Conservation (phyloP, 352 stramenopile genomes). For the Pythium utonaiense region DNA sequence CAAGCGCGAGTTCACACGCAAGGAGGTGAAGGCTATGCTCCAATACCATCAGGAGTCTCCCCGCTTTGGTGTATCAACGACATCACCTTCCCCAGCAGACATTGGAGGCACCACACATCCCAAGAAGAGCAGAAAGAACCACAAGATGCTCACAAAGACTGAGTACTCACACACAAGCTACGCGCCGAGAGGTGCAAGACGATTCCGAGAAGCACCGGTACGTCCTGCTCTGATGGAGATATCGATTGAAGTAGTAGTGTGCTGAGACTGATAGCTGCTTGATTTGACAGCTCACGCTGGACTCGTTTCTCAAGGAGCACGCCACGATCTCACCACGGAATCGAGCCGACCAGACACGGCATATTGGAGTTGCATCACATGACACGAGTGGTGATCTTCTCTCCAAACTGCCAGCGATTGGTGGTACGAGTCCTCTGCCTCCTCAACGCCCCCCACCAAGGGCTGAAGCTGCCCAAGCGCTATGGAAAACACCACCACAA, state of each 20-base stretch:
- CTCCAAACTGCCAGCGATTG: not conserved
- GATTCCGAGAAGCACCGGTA: constrained; percentile 36
- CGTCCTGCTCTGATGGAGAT: no score
- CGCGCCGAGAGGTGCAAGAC: constrained; percentile 25
- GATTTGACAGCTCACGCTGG: constrained; percentile 37
- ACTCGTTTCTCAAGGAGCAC: constrained; percentile 36
- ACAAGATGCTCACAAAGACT: constrained; percentile 37
- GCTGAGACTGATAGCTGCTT: not conserved
- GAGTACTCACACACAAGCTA: constrained; percentile 31
- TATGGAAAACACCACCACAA: constrained; percentile 16
- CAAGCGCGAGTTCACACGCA: constrained; percentile 44
- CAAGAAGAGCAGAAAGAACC: constrained; percentile 31
- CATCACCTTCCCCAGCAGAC: not conserved
- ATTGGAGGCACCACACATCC: constrained; percentile 7
- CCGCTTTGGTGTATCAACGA: not conserved
- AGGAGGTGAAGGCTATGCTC: constrained; percentile 41
- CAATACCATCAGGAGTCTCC: constrained; percentile 21
- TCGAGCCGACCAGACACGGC: not conserved
- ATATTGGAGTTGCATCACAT: not conserved
- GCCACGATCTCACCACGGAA: constrained; percentile 15
- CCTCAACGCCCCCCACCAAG: not conserved
- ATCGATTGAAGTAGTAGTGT: not conserved
- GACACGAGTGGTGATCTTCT: not conserved
- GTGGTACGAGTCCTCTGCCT: not conserved
- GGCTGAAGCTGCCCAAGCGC: not conserved